Percentiles rank a stretch among this genome's conserved stretches.
Conservation (phyloP, 139 green algal species). For the Deuterostichococcus epilithicus region DNA sequence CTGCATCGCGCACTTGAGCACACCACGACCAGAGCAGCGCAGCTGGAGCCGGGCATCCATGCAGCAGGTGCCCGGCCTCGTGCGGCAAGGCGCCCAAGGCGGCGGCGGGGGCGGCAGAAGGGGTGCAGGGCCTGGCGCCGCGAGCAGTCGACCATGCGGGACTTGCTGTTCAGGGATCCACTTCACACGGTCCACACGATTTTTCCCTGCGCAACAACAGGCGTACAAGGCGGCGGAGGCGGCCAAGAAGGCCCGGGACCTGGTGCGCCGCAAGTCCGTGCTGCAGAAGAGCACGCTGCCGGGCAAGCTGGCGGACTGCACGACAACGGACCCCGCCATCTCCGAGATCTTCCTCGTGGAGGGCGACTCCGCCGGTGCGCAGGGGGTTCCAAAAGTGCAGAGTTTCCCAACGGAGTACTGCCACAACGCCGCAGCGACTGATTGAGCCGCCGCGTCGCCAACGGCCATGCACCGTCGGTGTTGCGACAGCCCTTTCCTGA, state of each 20-base stretch:
- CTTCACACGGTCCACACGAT: no score
- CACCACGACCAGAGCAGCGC: no score
- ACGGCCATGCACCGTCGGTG: no score
- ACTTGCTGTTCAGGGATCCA: slow-evolving; percentile 35
- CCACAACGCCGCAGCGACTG: no score
- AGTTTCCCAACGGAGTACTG: background rate
- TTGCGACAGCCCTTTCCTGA: no score
- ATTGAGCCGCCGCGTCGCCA: background rate
- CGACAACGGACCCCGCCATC: slow-evolving; percentile 33
- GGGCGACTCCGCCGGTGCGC: slow-evolving; percentile 80
- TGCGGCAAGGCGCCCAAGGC: no score
- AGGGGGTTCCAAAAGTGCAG: background rate
- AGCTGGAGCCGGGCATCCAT: no score
- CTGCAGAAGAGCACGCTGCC: slow-evolving; percentile 85
- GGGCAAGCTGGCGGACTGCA: slow-evolving; percentile 96
- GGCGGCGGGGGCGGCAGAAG: no score
- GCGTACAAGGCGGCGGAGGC: slow-evolving; percentile 81
- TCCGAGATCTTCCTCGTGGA: slow-evolving; percentile 98
- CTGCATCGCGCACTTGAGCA: no score
- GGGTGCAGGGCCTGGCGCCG: no score
- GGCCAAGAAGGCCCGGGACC: slow-evolving; percentile 85
- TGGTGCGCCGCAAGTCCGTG: slow-evolving; percentile 90
- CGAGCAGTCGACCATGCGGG: slow-evolving; percentile 17
- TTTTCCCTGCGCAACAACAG: slow-evolving; percentile 24
- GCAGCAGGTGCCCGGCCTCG: no score